Evolutionary conservation across 1,284 basidiomycete species (phyloP), one percentile per base, ranked within the genome.

Genomic region (Fomitiporia mediterranea): DNA sequence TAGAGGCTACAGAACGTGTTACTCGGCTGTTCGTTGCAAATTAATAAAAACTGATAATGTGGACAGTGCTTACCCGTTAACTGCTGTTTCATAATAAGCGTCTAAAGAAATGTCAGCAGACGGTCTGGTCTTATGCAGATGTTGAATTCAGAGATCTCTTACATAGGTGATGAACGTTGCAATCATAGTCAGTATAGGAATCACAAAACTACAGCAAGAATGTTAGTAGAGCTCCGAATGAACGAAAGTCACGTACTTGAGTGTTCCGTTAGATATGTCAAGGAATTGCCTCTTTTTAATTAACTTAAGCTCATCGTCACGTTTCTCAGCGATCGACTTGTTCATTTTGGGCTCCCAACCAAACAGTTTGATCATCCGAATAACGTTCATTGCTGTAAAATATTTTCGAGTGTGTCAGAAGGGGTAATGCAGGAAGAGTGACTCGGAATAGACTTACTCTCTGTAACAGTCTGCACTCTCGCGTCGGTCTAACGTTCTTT

Each of bases 361-460:
- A 61, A 89, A 88, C 61, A 88, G 76, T 69, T 88, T 87, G 68
- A 84, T 72, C 75, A 84, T 83, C 25, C 82, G 71, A n/a, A 81
- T 60, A 5, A 80, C 71, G 60, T 69, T 71, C 71, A 75, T 69
- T 32, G 66, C 72, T 69, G 44, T 48, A 3, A 19, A 17, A 30
- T 47, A 58, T 39, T 44, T 34, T 51, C 4, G n/a, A 37, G 32
- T 30, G 55, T 59, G 32, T 37, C 57, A 57, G 4, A 19, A 25
- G 21, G 15, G 25, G 51, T 32, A 55, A 60, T 39, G 48, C 57
- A 56, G 11, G 9, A 19, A 23, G 11, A 23, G 52, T 48, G 28
- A 57, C 38, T n/a, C 53, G 38, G 1, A 46, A 53, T 30, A 53
- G 17, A 62, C 69, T 61, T 59, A 72, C 73, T 70, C 63, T 82